Evolutionary conservation across 768 basidiomycete genomes (phyloP), one percentile per base, ranked within the genome.

Genomic region (Mycena kentingensis): DNA sequence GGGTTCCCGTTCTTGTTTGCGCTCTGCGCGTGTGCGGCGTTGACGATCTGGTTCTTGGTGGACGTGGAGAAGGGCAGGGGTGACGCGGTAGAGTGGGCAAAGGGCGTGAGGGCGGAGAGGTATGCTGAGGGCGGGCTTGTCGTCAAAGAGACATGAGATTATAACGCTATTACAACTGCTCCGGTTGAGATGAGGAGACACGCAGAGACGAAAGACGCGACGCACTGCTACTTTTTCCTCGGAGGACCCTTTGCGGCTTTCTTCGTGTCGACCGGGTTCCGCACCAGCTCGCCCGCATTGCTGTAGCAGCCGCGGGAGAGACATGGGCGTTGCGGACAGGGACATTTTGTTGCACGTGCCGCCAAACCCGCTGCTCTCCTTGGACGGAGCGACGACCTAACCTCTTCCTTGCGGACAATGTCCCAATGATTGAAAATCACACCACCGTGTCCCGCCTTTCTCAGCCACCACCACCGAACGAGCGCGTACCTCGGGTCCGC

Each of bases 1-100:
- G 90, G 90, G 0, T 93, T 93, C 66, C 87, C 88, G 2, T 92
- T 93, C 73, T 70, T 93, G 21, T 91, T 93, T 60, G 85, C 82
- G 25, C 69, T 91, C 7, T 90, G 88, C 59, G 64, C 72, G 10
- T 63, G 69, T 19, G 89, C 90, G 1, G 85, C 84, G 25, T 19
- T 90, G 41, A 77, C 86, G 16, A 92, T 93, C 48, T 93, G 88
- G 87, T 84, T 92, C 63, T 78, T 73, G 44, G 80, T 87, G 2
- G 83, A 88, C 63, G 73, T 88, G 2, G 63, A 71, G 50, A 83
- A 83, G 65, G 87, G 87, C 15, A 70, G 86, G 46, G 67, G 71
- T 31, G 83, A 87, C 66, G 87, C 87, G 8, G 73, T 78, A 21
- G 67, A 61, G 29, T 86, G 86, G 82, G 84, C 83, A 0, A 72